A percentile compares a stretch with the other conserved stretches of the same genome.
phyloP scores from a whole-genome alignment of 78 protist genomes.

The Emiliania huxleyi region DNA sequence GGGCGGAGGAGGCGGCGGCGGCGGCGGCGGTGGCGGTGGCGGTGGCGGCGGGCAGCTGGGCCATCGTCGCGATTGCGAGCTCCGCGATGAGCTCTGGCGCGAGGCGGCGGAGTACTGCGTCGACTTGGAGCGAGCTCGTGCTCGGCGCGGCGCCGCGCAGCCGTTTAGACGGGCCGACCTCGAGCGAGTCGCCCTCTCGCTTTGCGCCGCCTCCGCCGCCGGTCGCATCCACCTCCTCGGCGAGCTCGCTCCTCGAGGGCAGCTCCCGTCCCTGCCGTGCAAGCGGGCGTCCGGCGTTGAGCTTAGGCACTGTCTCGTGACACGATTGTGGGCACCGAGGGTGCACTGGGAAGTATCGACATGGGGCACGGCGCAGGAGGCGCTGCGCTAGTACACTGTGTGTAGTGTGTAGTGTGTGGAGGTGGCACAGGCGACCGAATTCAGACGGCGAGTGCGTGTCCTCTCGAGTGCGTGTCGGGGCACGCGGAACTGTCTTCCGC shows the following conservation, averaged over 20 bases:
- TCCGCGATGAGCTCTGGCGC: neutral
- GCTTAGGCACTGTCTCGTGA: too few relatives aligned
- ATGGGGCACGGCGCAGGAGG: too few relatives aligned
- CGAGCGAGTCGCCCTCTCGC: neutral
- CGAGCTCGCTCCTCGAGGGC: neutral
- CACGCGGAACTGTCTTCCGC: too few relatives aligned
- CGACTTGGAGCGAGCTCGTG: neutral
- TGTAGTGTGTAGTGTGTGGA: too few relatives aligned
- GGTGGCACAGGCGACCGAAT: too few relatives aligned
- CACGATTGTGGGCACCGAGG: too few relatives aligned
- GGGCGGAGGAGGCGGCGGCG: neutral
- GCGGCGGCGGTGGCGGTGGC: neutral
- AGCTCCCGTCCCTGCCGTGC: neutral
- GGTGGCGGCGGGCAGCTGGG: neutral
- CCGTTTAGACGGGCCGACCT: neutral
- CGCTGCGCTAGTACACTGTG: too few relatives aligned
- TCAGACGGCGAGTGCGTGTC: too few relatives aligned
- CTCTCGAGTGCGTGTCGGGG: too few relatives aligned
- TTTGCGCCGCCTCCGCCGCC: neutral
- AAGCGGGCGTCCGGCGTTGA: too few relatives aligned
- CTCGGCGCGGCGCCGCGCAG: neutral
- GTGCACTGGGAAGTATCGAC: too few relatives aligned
- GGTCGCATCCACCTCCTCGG: neutral
- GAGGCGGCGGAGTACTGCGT: neutral
- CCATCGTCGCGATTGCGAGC: neutral